phyloP scores from a whole-genome alignment of 371 early-diverging fungal genomes.

The Mortierella sp. region DNA sequence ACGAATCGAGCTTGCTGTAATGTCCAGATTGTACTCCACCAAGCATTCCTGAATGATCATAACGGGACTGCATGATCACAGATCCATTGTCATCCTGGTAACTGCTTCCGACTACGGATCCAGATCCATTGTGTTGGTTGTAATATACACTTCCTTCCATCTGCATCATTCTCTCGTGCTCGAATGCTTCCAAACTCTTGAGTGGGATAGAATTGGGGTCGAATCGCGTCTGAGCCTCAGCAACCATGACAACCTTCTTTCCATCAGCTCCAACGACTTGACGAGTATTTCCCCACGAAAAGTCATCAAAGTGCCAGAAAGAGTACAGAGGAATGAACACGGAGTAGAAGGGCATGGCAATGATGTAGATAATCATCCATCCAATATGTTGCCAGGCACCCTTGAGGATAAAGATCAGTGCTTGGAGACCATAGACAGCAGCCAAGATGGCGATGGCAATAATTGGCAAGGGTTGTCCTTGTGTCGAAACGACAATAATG shows the following conservation, averaged over 20 bases:
- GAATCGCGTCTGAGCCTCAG: conserved; percentile 63
- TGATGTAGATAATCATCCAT: conserved; percentile 94
- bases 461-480: conserved; percentile 28
- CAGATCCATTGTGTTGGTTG: conserved; percentile 29
- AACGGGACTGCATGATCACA: conserved; percentile 24
- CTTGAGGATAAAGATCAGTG: conserved; percentile 85
- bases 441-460: conserved; percentile 65
- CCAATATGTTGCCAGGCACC: conserved; percentile 93
- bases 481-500: conserved; percentile 58
- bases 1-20: conserved; percentile 38
- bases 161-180: conserved; percentile 43
- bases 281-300: conserved; percentile 98
- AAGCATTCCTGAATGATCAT: conserved; percentile 32
- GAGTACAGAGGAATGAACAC: conserved; percentile 88
- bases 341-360: conserved; percentile 87
- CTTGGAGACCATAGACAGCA: conserved; percentile 88
- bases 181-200: conserved; percentile 53
- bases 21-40: conserved; percentile 49
- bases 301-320: conserved; percentile 98
- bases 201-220: conserved; percentile 68
- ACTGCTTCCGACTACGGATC: conserved; percentile 43
- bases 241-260: conserved; percentile 68
- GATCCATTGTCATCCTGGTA: conserved; percentile 40
- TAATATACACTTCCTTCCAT: conserved; percentile 36
- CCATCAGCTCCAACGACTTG: conserved; percentile 84